Evolutionary conservation across 208 protist species (phyloP), one percentile per base, ranked within the genome.

Genomic region (Acanthamoeba polyphaga): DNA sequence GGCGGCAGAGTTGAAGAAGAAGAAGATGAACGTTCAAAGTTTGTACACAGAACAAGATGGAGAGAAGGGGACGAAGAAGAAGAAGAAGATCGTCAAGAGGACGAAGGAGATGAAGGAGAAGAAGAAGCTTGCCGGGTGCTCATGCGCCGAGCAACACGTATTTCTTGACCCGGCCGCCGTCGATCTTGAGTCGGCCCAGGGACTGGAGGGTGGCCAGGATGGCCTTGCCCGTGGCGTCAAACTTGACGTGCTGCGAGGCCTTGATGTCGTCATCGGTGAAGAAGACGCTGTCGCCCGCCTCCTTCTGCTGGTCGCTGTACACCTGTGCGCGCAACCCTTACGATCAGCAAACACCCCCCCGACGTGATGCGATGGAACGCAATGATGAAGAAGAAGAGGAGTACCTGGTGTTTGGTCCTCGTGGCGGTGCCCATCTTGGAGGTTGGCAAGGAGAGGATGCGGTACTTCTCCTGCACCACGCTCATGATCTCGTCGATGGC

Each of bases 261-360:
- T 70, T 64, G 58, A 91, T 64, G 53, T 91, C 84, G 13, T 91
- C 84, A 15, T 91, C 84, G 17, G 84, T 91, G 84, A 91, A 91
- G 55, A 91, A 91, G 84, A 91, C 38, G 34, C 15, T 19, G 27
- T 91, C 58, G 27, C 29, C 84, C 22, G n/a, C 60, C 34, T 91
- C 84, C 24, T 64, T 91, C 51, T 91, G 51, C 22, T 91, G 51
- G 15, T 91, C 60, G 55, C 19, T 51, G 84, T 70, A 91, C 10
- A 91, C 17, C 84, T 64, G 84, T 17, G 34, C 9, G 62, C 7
- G 6, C 38, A 38, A 38, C 38, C 38, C 38, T 38, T 38, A 3
- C 38, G 38, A 38, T 38, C 38, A 38, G 38, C 38, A 38, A 38
- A 3, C 38, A 38, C 38, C 38, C 1, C 38, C 38, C 38, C 38